Percentiles rank a stretch among this genome's conserved stretches.
phyloP scores from a whole-genome alignment of 1,284 basidiomycete genomes.

The Cryptococcus amylolentus region DNA sequence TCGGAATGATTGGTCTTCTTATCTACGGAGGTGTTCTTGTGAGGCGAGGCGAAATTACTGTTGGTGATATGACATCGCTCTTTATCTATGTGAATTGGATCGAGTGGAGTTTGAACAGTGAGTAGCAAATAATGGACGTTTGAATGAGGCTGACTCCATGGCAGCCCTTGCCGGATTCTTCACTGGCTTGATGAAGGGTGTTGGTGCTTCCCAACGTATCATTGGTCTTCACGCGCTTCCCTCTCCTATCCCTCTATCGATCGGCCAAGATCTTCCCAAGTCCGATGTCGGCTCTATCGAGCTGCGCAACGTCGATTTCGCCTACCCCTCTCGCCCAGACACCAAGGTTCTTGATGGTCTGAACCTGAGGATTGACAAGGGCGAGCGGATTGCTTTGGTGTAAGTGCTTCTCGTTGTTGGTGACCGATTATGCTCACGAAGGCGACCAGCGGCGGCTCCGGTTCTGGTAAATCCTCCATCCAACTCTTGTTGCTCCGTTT shows the following conservation, averaged over 20 bases:
- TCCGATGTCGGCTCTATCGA: constrained; percentile 63
- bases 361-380: constrained; percentile 51
- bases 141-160: neutral
- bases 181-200: constrained; percentile 48
- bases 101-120: constrained; percentile 47
- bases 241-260: constrained; percentile 42
- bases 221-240: constrained; percentile 39
- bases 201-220: constrained; percentile 47
- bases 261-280: constrained; percentile 32
- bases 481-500: constrained; percentile 81
- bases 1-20: constrained; percentile 47
- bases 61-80: constrained; percentile 48
- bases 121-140: constrained; percentile 8
- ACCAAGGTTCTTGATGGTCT: constrained; percentile 75
- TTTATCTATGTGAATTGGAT: constrained; percentile 51
- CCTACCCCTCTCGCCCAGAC: constrained; percentile 83
- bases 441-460: constrained; percentile 41
- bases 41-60: constrained; percentile 39
- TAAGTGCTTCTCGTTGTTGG: constrained; percentile 8
- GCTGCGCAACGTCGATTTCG: constrained; percentile 75
- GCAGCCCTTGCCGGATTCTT: constrained; percentile 47
- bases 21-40: constrained; percentile 47
- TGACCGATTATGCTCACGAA: neutral
- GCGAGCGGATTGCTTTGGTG: constrained; percentile 52
- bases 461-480: constrained; percentile 54